Base-by-base conservation (phyloP, 1,284 basidiomycete genomes). In the Moesziomyces parantarcticus region DNA sequence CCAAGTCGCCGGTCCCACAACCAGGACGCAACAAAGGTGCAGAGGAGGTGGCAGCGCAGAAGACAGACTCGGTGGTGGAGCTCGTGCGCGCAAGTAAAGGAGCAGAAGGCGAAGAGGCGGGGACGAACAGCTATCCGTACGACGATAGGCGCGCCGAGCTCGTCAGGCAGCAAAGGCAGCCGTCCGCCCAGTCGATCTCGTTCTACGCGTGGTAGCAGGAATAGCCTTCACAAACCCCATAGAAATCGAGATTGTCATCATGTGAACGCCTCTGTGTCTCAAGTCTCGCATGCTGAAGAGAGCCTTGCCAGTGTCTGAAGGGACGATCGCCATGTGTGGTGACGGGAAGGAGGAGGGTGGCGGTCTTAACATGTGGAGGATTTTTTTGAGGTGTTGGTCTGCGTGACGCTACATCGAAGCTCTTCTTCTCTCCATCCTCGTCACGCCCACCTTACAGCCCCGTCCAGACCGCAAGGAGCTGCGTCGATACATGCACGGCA, bases 131-230 rank as follows among this genome's bases (percentile, higher is more conserved):
- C 49, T 62, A 62, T 45, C 42, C 65, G 1, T 54, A 62, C 44
- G 36, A 43, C 10, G 18, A 13, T 20, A 29, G 43, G 2, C 25
- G 20, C 6, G 36, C 16, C 1, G 11, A 40, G 7, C 29, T 34
- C 13, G 16, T 7, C 8, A 18, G 32, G 26, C 25, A 41, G 18
- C 54, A 61, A 18, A 50, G 53, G 5, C 55, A 52, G 25, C 39
- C 32, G 22, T 62, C 65, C 6, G 34, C 58, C 0, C 65, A 58
- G 36, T 62, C 65, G 2, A 68, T 68, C 2, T 58, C 65, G 40
- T 68, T 68, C 26, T 68, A 62, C 41, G 65, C 65, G 48, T 68
- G 65, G 65, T 68, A 68, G 45, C n/a, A 16, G 14, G 4, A 29
- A 29, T 29, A 8, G 29, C 5, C 2, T 29, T 8, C 29, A 29